Percentiles rank a stretch among this genome's conserved stretches.
phyloP scores from a whole-genome alignment of 2,329 filamentous ascomycete genomes.

The Talaromyces marneffei region DNA sequence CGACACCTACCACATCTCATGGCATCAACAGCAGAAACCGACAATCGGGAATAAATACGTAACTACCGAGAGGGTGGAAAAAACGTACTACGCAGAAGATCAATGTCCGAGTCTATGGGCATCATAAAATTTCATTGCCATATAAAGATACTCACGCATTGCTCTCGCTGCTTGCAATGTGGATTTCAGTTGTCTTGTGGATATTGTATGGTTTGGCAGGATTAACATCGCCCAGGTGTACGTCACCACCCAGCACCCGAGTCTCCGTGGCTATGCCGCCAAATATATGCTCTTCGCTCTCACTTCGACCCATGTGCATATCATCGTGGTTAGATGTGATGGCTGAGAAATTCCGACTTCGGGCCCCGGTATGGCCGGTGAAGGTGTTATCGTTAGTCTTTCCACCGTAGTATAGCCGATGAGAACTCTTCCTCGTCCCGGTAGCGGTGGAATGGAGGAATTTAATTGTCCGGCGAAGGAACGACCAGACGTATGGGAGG shows the following conservation, averaged over 20 bases:
- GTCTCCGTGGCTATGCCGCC: not conserved
- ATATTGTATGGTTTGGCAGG: not conserved
- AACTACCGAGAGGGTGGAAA: not conserved
- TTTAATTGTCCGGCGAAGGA: slow-evolving; percentile 34
- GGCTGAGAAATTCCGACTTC: slow-evolving; percentile 5
- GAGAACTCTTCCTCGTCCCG: slow-evolving; percentile 1
- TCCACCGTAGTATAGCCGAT: not conserved
- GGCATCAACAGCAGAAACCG: too few species aligned
- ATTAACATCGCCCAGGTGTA: not conserved
- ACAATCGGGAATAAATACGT: not conserved
- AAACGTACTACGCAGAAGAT: not conserved
- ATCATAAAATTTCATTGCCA: not conserved
- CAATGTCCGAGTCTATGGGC: not conserved
- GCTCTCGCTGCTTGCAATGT: not conserved
- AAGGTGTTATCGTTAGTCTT: not conserved
- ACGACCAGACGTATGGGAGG: slow-evolving; percentile 40
- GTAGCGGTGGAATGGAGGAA: not conserved
- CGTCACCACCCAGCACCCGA: not conserved
- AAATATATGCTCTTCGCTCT: slow-evolving; percentile 11
- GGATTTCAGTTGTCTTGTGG: slow-evolving; percentile 10
- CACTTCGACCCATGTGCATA: not conserved
- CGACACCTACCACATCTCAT: not conserved
- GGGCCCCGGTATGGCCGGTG: not conserved
- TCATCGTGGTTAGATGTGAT: not conserved
- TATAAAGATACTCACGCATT: not conserved